These are phyloP conservation scores for Earliella scabrosa DNA, from an alignment of 1,284 basidiomycete genomes.

Conservation along the genomic window DNA sequence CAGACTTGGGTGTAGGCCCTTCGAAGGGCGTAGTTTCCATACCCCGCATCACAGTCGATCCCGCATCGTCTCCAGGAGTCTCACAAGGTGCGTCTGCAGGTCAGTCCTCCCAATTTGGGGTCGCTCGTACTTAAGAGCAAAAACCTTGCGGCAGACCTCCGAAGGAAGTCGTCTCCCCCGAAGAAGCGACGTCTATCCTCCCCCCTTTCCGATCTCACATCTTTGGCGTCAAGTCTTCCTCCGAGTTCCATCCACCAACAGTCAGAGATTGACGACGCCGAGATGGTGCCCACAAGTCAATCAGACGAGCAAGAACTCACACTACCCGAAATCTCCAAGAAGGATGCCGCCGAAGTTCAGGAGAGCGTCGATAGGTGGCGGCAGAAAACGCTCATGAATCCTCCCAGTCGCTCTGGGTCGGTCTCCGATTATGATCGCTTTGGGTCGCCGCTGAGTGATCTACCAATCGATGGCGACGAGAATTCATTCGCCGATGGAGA, in stretches of 20 bases:
- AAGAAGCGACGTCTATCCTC: slow-evolving; percentile 27
- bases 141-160: slow-evolving; percentile 8
- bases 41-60: slow-evolving; percentile 4
- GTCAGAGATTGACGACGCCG: slow-evolving; percentile 34
- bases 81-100: neutral
- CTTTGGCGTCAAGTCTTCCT: slow-evolving; percentile 12
- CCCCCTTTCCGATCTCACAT: slow-evolving; percentile 18
- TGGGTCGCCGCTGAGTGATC: slow-evolving; percentile 8
- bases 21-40: slow-evolving; percentile 3
- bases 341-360: slow-evolving; percentile 38
- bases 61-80: neutral
- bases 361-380: slow-evolving; percentile 49
- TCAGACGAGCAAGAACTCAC: slow-evolving; percentile 66
- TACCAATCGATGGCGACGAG: slow-evolving; percentile 34
- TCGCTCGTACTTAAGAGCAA: slow-evolving; percentile 10
- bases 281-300: slow-evolving; percentile 67
- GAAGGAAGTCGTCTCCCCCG: slow-evolving; percentile 8
- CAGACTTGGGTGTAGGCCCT: slow-evolving; percentile 7
- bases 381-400: slow-evolving; percentile 22
- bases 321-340: slow-evolving; percentile 30
- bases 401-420: slow-evolving; percentile 9
- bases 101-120: slow-evolving; percentile 1
- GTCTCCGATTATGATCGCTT: slow-evolving; percentile 9
- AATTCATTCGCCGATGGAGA: slow-evolving; percentile 2
- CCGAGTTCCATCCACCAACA: slow-evolving; percentile 19